Conservation (phyloP, 352 stramenopile species). For the Pythium scleroteichum region DNA sequence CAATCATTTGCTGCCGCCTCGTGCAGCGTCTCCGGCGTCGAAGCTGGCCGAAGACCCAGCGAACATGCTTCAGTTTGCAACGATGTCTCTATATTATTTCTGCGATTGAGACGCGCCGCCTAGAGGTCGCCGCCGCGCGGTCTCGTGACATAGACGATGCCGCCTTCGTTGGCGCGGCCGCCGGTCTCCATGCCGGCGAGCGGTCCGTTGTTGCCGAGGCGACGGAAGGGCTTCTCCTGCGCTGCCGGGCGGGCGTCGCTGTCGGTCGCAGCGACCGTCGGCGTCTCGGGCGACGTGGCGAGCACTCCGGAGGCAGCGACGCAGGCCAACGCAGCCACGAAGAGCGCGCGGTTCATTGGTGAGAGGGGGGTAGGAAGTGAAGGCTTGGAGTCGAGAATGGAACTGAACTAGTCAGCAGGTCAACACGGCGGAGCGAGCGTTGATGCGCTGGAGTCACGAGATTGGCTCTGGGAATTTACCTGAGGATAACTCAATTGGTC, state of each 20-base stretch:
- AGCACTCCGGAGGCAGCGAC: neutral
- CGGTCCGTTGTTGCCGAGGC: slow-evolving; percentile 1
- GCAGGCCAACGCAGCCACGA: slow-evolving; percentile 6
- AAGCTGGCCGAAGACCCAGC: too few species aligned
- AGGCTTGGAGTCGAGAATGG: too few species aligned
- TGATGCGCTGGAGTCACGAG: too few species aligned
- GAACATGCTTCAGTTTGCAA: too few species aligned
- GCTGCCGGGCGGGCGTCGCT: neutral
- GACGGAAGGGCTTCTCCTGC: slow-evolving; percentile 1
- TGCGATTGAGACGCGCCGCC: neutral
- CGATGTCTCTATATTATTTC: too few species aligned
- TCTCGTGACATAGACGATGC: slow-evolving; percentile 17
- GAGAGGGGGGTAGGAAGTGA: neutral
- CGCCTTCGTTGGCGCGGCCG: slow-evolving; percentile 13
- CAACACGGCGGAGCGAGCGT: too few species aligned
- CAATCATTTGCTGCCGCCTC: too few species aligned
- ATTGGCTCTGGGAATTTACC: too few species aligned
- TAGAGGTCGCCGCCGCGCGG: slow-evolving; percentile 2
- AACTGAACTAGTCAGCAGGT: too few species aligned
- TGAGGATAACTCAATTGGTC: too few species aligned
- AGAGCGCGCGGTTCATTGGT: neutral
- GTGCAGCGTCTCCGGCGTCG: too few species aligned
- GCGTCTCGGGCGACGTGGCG: slow-evolving; percentile 5
- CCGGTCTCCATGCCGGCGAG: slow-evolving; percentile 1
- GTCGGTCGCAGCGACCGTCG: neutral